A percentile compares a stretch with the other conserved stretches of the same genome.
Conservation (phyloP, 2,329 filamentous ascomycete genomes). For the Verticillium longisporum region DNA sequence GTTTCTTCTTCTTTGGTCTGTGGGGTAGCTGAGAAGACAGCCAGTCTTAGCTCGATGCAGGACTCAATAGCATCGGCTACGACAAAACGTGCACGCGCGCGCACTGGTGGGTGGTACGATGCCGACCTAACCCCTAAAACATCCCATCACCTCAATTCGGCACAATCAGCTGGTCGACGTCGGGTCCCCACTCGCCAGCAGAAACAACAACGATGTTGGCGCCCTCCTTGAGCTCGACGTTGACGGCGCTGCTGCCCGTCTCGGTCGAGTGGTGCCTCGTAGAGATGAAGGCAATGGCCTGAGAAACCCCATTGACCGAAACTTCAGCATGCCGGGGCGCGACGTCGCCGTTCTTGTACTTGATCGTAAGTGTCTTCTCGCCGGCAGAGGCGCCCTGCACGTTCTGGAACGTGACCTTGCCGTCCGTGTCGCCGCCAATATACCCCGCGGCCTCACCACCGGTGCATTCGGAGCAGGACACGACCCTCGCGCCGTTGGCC, state of each 20-base stretch:
- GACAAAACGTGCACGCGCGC: no score
- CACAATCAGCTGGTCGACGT: constrained; percentile 48
- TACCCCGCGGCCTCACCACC: constrained; percentile 43
- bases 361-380: constrained; percentile 44
- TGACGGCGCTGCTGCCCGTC: constrained; percentile 36
- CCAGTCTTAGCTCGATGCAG: no score
- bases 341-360: constrained; percentile 49
- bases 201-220: constrained; percentile 42
- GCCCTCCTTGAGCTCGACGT: constrained; percentile 39
- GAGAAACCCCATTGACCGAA: constrained; percentile 44
- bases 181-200: constrained; percentile 36
- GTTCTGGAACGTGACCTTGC: constrained; percentile 36
- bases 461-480: constrained; percentile 46
- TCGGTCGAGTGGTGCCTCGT: constrained; percentile 29
- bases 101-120: no score
- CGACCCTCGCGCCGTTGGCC: constrained; percentile 32
- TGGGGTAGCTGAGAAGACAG: no score
- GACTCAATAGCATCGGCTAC: no score
- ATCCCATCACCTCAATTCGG: constrained; percentile 21
- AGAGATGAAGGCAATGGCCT: constrained; percentile 49
- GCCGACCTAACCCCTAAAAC: no score
- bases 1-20: no score
- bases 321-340: constrained; percentile 45
- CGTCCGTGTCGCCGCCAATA: constrained; percentile 40
- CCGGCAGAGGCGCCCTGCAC: constrained; percentile 36